Percentiles rank a stretch among this genome's conserved stretches.
Evolutionary conservation across 331 rosid species (phyloP).

Genomic region (Saraca asoca): DNA sequence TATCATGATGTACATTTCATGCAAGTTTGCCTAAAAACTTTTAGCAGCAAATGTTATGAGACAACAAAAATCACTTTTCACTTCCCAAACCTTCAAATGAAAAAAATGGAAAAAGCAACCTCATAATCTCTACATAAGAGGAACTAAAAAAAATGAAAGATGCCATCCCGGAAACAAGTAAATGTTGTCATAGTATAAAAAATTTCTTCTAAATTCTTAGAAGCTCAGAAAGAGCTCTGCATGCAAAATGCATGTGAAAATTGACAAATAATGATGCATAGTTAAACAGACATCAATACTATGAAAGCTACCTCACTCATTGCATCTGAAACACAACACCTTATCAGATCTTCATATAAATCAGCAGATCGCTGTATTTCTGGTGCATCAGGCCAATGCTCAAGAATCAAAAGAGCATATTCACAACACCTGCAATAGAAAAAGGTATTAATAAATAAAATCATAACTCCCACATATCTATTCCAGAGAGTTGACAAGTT

Average conservation of each 20-base stretch:
- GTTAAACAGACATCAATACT: constrained; percentile 15
- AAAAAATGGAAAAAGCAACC: too few species aligned
- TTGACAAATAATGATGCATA: constrained; percentile 19
- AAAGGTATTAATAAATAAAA: constrained; percentile 26
- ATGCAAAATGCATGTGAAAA: constrained; percentile 6
- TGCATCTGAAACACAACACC: constrained; percentile 95
- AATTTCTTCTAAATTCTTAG: constrained; percentile 16
- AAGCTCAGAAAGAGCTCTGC: constrained; percentile 12
- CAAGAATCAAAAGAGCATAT: constrained; percentile 87
- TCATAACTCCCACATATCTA: constrained; percentile 16
- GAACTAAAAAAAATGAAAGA: not conserved
- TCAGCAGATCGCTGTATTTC: constrained; percentile 92
- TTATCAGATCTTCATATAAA: constrained; percentile 85
- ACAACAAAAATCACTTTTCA: constrained; percentile 21
- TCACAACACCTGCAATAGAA: constrained; percentile 82
- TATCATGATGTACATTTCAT: too few species aligned
- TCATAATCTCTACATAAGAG: too few species aligned
- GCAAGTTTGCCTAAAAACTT: too few species aligned
- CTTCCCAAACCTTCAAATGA: too few species aligned
- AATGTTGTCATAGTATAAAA: not conserved
- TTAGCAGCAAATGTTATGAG: too few species aligned
- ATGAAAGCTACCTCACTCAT: constrained; percentile 88
- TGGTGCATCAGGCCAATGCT: constrained; percentile 99
- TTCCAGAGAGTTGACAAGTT: constrained; percentile 8
- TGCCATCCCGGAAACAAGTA: not conserved